Evolutionary conservation across 2,329 filamentous ascomycete genomes (phyloP).

Genomic region (Sporothrix schenckii): DNA sequence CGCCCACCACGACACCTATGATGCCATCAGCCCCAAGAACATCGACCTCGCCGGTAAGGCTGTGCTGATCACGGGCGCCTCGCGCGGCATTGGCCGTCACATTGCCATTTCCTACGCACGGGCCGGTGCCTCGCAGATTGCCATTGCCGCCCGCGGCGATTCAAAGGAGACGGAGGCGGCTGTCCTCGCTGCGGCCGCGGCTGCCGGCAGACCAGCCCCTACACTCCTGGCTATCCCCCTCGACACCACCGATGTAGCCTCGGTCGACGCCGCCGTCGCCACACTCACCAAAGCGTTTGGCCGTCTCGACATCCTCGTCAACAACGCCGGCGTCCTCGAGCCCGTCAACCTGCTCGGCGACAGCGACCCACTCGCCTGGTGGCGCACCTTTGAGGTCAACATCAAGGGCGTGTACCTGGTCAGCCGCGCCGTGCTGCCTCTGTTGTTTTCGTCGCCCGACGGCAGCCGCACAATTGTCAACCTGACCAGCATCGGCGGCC

Average conservation of each 20-base stretch:
- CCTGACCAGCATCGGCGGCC: conserved; percentile 50
- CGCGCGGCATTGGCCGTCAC: conserved; percentile 30
- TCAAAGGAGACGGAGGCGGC: conserved; percentile 5
- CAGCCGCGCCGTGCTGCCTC: conserved; percentile 26
- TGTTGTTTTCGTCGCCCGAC: conserved; percentile 38
- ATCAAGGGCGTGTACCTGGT: conserved; percentile 29
- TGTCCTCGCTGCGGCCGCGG: conserved; percentile 18
- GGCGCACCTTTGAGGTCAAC: conserved; percentile 29
- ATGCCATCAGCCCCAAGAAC: conserved; percentile 30
- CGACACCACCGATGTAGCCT: conserved; percentile 24
- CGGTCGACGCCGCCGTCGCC: conserved; percentile 22
- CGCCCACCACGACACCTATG: conserved; percentile 36
- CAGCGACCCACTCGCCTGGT: conserved; percentile 30
- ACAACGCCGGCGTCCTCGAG: conserved; percentile 33
- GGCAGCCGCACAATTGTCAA: conserved; percentile 48
- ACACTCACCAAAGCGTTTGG: neutral
- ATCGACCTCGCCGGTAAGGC: conserved; percentile 31
- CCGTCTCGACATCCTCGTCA: conserved; percentile 34
- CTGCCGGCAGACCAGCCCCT: conserved; percentile 20
- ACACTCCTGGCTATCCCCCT: conserved; percentile 13
- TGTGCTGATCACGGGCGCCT: conserved; percentile 35
- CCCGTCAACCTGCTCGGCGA: conserved; percentile 17
- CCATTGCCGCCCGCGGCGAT: conserved; percentile 23
- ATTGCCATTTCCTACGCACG: conserved; percentile 32
- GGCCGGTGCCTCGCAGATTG: conserved; percentile 29